Percentiles rank a stretch among this genome's conserved stretches.
phyloP scores from a whole-genome alignment of 495 filamentous ascomycete species.

The Penicillium herquei region DNA sequence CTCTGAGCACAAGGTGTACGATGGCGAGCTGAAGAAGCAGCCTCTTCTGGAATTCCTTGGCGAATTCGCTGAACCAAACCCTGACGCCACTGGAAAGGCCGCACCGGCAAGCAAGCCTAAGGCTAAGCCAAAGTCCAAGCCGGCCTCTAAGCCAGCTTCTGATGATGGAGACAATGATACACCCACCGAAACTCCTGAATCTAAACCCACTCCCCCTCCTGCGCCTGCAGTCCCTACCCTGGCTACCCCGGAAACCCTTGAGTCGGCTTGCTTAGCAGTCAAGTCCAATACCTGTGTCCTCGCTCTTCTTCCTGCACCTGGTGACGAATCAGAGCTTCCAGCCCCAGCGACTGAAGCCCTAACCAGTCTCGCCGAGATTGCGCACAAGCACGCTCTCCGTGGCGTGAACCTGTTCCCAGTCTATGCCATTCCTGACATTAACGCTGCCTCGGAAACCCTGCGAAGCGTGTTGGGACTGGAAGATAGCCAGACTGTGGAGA shows the following conservation, averaged over 20 bases:
- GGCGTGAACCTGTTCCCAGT: slow-evolving; percentile 76
- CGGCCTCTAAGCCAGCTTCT: slow-evolving; percentile 26
- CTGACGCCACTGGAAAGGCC: slow-evolving; percentile 48
- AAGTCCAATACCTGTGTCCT: slow-evolving; percentile 86
- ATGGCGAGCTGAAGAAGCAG: slow-evolving; percentile 84
- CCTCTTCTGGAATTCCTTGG: slow-evolving; percentile 80
- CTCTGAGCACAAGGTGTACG: slow-evolving; percentile 65
- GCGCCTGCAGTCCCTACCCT: slow-evolving; percentile 50
- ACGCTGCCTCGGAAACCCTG: slow-evolving; percentile 54
- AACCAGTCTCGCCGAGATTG: slow-evolving; percentile 66
- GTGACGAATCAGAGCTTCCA: slow-evolving; percentile 47
- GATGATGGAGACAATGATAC: slow-evolving; percentile 39
- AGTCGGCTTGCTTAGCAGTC: slow-evolving; percentile 66
- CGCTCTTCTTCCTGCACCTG: slow-evolving; percentile 62
- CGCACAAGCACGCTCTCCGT: slow-evolving; percentile 66
- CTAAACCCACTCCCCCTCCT: slow-evolving; percentile 50
- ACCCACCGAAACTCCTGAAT: slow-evolving; percentile 41
- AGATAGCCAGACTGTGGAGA: slow-evolving; percentile 46
- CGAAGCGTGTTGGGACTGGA: slow-evolving; percentile 60
- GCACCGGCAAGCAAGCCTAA: slow-evolving; percentile 48
- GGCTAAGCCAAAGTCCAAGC: slow-evolving; percentile 45
- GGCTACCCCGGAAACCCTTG: slow-evolving; percentile 56
- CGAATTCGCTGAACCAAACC: slow-evolving; percentile 70
- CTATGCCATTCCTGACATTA: slow-evolving; percentile 67
- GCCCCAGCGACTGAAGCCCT: slow-evolving; percentile 54